Evolutionary conservation across 805 yeast species (phyloP), one percentile per base, ranked within the genome.

Genomic region (Candida dendrica): DNA sequence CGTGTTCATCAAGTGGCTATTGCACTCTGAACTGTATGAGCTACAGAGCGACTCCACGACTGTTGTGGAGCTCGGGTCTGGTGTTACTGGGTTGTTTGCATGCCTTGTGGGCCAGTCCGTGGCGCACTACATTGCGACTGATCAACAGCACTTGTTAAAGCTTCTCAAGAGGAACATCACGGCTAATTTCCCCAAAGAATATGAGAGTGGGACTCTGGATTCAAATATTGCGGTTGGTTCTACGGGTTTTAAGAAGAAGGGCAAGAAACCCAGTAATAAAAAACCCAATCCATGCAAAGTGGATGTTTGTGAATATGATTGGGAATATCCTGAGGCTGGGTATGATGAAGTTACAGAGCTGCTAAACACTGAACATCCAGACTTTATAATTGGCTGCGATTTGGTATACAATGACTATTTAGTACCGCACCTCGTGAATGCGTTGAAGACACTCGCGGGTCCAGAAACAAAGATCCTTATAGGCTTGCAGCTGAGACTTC

Each of bases 321-420:
- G 88, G 88, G 88, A 80, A 46, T 47, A 63, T 9, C 51, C 68
- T 0, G 69, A 64, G 0, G 48, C 47, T 14, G 77, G 74, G 0
- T 17, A 53, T 22, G 43, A 43, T 17, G 57, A 52, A 14, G 41
- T 65, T 10, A 37, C 36, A 13, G 42, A 50, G 9, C 8, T 55
- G 2, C 40, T 41, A 0, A 46, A 5, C 13, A 8, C 13, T 10
- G 30, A 27, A 27, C n/a, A 27, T 13, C 74, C 77, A 0, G 81
- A 75, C 45, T 59, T 68, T 35, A 62, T 81, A 5, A 52, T 81
- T 9, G 84, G 84, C 0, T 76, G 81, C 50, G 89, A 81, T 52
- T 74, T 85, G 6, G 68, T 81, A 3, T 81, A 81, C 60, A 81
- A 81, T 51, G 82, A 76, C 42, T 80, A 63, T 48, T 58, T 82